Conservation (phyloP, 768 basidiomycete genomes). For the Butyriboletus loyo region DNA sequence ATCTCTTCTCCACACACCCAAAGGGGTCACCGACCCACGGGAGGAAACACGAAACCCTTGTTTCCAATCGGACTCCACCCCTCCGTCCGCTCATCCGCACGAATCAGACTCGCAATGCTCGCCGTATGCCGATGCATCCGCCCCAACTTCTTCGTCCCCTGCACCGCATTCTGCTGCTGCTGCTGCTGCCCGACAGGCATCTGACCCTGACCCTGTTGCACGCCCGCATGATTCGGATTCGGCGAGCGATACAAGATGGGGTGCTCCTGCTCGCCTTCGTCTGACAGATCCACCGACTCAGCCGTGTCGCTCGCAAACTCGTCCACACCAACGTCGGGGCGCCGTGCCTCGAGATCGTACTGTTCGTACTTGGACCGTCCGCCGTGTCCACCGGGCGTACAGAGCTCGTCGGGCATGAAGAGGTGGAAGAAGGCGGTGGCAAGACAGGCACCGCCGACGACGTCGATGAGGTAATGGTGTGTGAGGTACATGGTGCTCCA, state of each 20-base stretch:
- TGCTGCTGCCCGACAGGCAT: background rate
- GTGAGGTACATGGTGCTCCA: constrained; percentile 99
- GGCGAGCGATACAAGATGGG: constrained; percentile 68
- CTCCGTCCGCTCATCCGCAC: constrained; percentile 72
- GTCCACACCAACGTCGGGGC: constrained; percentile 29
- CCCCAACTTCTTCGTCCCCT: constrained; percentile 17
- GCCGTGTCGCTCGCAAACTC: constrained; percentile 35
- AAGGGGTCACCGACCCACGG: constrained; percentile 26
- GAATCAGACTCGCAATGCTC: constrained; percentile 78
- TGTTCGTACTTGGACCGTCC: constrained; percentile 62
- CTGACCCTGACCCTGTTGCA: constrained; percentile 1
- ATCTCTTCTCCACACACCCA: background rate
- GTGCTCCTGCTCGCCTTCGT: constrained; percentile 59
- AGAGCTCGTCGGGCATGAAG: constrained; percentile 80
- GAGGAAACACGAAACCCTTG: constrained; percentile 51
- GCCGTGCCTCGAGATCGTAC: constrained; percentile 66
- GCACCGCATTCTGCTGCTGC: background rate
- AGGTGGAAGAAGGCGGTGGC: constrained; percentile 85
- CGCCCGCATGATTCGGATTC: constrained; percentile 27
- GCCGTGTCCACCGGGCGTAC: constrained; percentile 45
- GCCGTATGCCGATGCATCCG: constrained; percentile 75
- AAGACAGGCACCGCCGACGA: constrained; percentile 90
- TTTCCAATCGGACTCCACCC: constrained; percentile 76
- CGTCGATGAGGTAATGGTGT: constrained; percentile 98
- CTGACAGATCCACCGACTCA: constrained; percentile 56